These are phyloP conservation scores for Stellera chamaejasme DNA, from an alignment of 345 rosid genomes.

Conservation along the genomic window DNA sequence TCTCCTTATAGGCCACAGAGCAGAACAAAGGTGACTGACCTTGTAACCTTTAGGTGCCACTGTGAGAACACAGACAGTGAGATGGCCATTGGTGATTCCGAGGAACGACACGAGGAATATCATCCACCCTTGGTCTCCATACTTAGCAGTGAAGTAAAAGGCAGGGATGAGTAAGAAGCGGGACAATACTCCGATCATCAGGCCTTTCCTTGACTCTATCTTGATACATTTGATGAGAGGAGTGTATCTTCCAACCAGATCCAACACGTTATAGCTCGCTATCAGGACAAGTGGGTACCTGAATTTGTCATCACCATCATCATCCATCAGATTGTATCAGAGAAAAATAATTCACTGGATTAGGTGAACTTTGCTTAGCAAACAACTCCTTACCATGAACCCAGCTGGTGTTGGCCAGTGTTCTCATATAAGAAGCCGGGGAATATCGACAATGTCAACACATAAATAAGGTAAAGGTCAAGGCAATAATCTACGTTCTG, in stretches of 20 bases:
- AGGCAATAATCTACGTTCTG: conserved; percentile 55
- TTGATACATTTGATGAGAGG: conserved; percentile 46
- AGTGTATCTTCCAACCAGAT: conserved; percentile 48
- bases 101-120: conserved; percentile 53
- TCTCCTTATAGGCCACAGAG: not conserved
- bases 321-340: not conserved
- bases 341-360: not conserved
- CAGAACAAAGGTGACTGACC: conserved; percentile 27
- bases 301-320: not conserved
- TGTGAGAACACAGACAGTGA: conserved; percentile 71
- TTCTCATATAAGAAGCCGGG: conserved; percentile 78
- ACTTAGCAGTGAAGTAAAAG: conserved; percentile 76
- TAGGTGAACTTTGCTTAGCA: not conserved
- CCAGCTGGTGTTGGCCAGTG: conserved; percentile 54
- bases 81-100: conserved; percentile 68
- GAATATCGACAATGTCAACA: conserved; percentile 59
- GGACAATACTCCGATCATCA: conserved; percentile 35
- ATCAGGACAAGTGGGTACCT: conserved; percentile 65
- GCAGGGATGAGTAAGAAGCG: conserved; percentile 57
- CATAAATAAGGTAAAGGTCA: conserved; percentile 49
- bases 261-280: conserved; percentile 52
- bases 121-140: conserved; percentile 86
- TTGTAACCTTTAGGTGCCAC: conserved; percentile 74
- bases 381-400: conserved; percentile 30
- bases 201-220: conserved; percentile 54